These are phyloP conservation scores for Gnomoniopsis sp. DNA, from an alignment of 2,329 filamentous ascomycete species.

Conservation along the genomic window DNA sequence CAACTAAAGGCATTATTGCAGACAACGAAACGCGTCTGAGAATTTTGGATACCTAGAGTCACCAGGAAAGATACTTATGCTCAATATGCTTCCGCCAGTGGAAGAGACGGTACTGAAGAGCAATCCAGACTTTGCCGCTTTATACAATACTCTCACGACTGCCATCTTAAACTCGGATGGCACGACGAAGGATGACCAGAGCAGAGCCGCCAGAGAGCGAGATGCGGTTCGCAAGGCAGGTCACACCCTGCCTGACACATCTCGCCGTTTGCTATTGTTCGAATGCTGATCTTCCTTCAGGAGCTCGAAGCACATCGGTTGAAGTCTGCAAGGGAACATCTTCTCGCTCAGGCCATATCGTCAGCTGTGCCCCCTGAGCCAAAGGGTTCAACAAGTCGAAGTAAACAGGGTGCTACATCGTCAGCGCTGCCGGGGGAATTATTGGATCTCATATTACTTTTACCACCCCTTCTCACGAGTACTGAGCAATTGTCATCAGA, in stretches of 20 bases:
- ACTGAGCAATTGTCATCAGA: slow-evolving; percentile 33
- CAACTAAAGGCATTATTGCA: too few relatives aligned
- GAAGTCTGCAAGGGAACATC: slow-evolving; percentile 44
- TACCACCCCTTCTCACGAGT: slow-evolving; percentile 47
- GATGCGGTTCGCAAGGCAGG: slow-evolving; percentile 47
- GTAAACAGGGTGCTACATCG: slow-evolving; percentile 19
- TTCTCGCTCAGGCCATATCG: slow-evolving; percentile 49
- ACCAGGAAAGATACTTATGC: not conserved
- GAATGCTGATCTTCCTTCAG: slow-evolving; percentile 28
- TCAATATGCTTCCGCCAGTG: slow-evolving; percentile 54
- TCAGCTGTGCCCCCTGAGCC: slow-evolving; percentile 34
- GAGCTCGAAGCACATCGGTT: slow-evolving; percentile 48
- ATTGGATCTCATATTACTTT: slow-evolving; percentile 51
- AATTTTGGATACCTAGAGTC: too few relatives aligned
- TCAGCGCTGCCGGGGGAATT: slow-evolving; percentile 40
- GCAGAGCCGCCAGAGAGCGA: slow-evolving; percentile 41
- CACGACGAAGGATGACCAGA: slow-evolving; percentile 50
- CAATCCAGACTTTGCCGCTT: slow-evolving; percentile 58
- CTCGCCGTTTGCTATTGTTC: not conserved
- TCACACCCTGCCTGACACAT: too few relatives aligned
- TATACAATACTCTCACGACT: slow-evolving; percentile 53
- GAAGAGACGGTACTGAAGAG: slow-evolving; percentile 50
- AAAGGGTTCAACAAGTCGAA: slow-evolving; percentile 17
- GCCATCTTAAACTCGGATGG: slow-evolving; percentile 55
- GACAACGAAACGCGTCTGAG: too few relatives aligned